Base-by-base conservation (phyloP, 257 asterid genomes). In the Henckelia pumila region DNA sequence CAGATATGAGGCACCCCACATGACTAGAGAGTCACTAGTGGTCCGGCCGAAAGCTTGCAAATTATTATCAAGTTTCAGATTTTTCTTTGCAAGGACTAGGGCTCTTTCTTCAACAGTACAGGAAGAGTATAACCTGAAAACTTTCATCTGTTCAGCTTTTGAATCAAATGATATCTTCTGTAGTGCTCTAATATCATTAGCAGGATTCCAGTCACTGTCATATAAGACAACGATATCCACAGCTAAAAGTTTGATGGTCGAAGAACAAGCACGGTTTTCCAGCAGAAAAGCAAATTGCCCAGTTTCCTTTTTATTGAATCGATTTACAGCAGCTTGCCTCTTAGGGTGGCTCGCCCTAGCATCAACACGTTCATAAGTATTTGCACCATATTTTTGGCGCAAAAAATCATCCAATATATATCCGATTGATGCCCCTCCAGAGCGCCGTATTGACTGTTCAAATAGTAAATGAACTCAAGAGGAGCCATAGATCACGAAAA, bases 251-350 rank as follows among this genome's bases (percentile, higher is more conserved):
- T 84, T 90, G 53, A 90, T 77, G 49, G 68, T 25, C 25, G 92
- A 69, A 30, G 83, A 56, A 79, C 97, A 86, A 66, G 93, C 96
- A 76, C 97, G 96, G 37, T 80, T 89, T 77, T 91, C 99, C 58
- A 90, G 80, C 61, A 93, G 82, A 75, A 93, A 79, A 71, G 84
- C 91, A 79, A 93, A 93, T 47, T 75, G 85, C 49, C 77, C 92
- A 64, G 76, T 64, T 73, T 81, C 92, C 77, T 77, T 85, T 74
- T 73, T 70, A 84, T 85, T 86, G 81, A 93, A 93, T 69, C 85
- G 85, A 72, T 75, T 73, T 70, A 83, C 76, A 68, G 88, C 87
- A 82, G 93, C 90, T 76, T 90, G 95, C 79, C 65, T 93, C 78
- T 84, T 85, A 65, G 78, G 23, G 66, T 61, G 69, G 64, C 21